A percentile compares a stretch with the other conserved stretches of the same genome.
These are phyloP conservation scores for Fusarium mexicanum DNA, from an alignment of 2,329 filamentous ascomycete species.

Conservation along the genomic window DNA sequence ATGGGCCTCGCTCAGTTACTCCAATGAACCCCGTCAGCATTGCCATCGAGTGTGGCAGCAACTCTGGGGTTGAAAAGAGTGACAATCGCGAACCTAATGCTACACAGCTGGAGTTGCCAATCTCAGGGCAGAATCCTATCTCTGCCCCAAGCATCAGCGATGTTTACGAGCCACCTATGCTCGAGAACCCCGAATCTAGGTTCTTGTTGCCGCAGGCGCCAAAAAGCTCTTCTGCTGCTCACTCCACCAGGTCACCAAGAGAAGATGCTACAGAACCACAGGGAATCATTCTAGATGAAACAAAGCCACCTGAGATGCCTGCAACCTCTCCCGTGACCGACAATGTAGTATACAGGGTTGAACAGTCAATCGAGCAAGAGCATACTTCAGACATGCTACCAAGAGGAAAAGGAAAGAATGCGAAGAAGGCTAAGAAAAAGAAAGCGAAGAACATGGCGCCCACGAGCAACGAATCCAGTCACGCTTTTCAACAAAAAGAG, in stretches of 20 bases:
- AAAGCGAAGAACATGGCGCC: conserved; percentile 17
- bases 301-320: neutral
- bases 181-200: neutral
- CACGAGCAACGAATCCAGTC: neutral
- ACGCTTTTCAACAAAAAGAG: neutral
- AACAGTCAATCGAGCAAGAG: neutral
- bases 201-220: neutral
- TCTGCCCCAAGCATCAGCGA: conserved; percentile 21
- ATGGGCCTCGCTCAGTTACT: conserved; percentile 17
- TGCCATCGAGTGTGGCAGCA: neutral
- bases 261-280: neutral
- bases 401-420: conserved; percentile 28
- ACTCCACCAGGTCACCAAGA: neutral
- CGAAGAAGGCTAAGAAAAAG: conserved; percentile 42
- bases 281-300: neutral
- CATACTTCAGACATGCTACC: neutral
- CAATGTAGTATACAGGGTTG: neutral
- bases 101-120: conserved; percentile 14
- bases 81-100: conserved; percentile 6
- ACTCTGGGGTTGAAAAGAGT: neutral
- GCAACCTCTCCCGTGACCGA: neutral
- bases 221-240: neutral
- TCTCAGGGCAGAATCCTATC: conserved; percentile 10
- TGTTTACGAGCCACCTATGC: conserved; percentile 8
- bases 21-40: neutral